Conservation (phyloP, 2,329 filamentous ascomycete genomes). For the Gnomoniopsis sp. region DNA sequence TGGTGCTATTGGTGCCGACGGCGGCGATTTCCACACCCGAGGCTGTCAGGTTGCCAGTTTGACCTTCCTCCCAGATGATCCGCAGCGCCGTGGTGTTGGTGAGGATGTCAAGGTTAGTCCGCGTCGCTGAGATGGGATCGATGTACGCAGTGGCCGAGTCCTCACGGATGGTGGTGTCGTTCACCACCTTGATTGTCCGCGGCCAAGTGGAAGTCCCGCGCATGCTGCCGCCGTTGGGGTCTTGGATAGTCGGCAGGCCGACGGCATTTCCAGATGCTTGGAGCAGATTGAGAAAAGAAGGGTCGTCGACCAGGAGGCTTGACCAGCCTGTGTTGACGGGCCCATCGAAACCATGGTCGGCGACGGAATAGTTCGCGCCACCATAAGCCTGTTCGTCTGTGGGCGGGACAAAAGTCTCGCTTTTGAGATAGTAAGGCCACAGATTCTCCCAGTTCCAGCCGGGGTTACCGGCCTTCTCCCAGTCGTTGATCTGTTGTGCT, state of each 20-base stretch:
- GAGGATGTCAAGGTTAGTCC: conserved; percentile 9
- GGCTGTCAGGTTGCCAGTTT: not conserved
- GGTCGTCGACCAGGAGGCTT: not conserved
- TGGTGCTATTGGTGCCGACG: not conserved
- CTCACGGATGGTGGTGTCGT: not conserved
- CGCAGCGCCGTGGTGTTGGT: conserved; percentile 4
- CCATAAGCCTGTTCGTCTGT: not conserved
- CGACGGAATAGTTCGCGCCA: not conserved
- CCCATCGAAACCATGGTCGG: not conserved
- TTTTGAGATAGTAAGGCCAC: conserved; percentile 17
- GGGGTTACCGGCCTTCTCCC: not conserved
- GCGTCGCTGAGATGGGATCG: not conserved
- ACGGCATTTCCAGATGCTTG: not conserved
- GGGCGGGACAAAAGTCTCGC: conserved; percentile 39
- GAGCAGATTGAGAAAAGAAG: not conserved
- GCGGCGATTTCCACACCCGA: conserved; percentile 7
- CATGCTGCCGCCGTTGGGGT: not conserved
- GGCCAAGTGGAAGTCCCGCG: not conserved
- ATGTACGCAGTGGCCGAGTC: conserved; percentile 8
- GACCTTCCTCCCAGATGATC: not conserved
- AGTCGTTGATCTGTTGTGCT: not conserved
- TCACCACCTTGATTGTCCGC: not conserved
- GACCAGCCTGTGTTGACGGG: not conserved
- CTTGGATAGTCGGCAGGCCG: not conserved
- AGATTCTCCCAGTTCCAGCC: conserved; percentile 1